phyloP scores from a whole-genome alignment of 176 grass and related monocot genomes.

The Aegilops tauschii region DNA sequence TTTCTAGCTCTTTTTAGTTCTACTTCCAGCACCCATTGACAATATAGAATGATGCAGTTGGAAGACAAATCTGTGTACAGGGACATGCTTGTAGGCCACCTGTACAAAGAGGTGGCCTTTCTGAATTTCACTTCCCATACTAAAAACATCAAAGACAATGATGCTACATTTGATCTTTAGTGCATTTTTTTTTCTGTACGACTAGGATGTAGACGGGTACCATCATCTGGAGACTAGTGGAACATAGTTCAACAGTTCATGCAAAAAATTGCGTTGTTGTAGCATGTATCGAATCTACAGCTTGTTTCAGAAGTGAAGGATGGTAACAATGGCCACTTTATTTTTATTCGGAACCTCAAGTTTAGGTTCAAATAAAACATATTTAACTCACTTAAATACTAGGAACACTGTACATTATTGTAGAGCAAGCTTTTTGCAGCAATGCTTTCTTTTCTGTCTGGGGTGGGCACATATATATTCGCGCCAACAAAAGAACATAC shows the following conservation, averaged over 20 bases:
- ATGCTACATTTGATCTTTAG: neutral
- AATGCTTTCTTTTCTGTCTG: neutral
- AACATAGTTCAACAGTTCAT: neutral
- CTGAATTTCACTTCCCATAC: neutral
- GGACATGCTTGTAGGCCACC: neutral
- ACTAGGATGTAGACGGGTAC: neutral
- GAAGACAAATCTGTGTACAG: neutral
- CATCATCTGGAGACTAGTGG: neutral
- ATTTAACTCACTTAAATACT: neutral
- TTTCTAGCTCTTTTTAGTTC: neutral
- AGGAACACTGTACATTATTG: constrained; percentile 30
- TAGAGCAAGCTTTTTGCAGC: constrained; percentile 5
- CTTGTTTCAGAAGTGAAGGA: neutral
- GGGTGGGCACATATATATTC: constrained; percentile 4
- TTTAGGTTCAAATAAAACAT: neutral
- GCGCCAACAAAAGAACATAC: neutral
- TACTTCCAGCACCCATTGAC: neutral
- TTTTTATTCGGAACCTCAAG: neutral
- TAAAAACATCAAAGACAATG: neutral
- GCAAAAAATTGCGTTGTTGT: neutral
- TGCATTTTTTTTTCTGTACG: neutral
- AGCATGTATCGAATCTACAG: neutral
- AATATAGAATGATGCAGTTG: neutral
- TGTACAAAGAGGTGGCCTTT: neutral
- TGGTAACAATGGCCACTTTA: neutral